phyloP scores from a whole-genome alignment of 2,329 filamentous ascomycete genomes.

The Pestalotiopsis sp. region DNA sequence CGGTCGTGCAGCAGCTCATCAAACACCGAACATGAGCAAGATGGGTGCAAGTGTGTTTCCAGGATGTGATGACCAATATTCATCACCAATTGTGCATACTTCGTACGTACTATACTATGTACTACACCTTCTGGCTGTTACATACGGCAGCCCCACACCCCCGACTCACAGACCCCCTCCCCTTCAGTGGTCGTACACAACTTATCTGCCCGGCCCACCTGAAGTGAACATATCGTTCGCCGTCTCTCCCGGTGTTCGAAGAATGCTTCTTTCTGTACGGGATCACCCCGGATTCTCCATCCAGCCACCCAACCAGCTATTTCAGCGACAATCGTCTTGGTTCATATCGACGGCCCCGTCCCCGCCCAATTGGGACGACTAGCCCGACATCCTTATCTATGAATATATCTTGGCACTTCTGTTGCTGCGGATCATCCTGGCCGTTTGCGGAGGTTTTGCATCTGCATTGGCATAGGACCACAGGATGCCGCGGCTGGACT shows the following conservation, averaged over 20 bases:
- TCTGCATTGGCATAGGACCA: background rate
- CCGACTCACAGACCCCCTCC: background rate
- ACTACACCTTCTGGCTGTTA: background rate
- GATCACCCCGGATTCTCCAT: background rate
- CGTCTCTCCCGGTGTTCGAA: background rate
- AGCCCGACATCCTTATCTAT: slow-evolving; percentile 4
- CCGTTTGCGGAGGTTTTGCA: background rate
- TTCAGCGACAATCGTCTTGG: background rate
- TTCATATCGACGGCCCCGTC: background rate
- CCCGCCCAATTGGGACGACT: background rate
- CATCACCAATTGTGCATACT: background rate
- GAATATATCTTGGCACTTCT: background rate
- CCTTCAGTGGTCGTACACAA: background rate
- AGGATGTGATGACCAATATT: background rate
- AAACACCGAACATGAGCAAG: slow-evolving; percentile 4
- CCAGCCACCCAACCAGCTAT: background rate
- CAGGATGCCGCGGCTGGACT: background rate
- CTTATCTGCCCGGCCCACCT: background rate
- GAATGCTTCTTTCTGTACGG: background rate
- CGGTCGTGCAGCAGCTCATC: background rate
- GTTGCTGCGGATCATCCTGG: background rate
- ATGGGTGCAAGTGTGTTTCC: background rate
- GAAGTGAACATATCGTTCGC: background rate
- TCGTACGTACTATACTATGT: background rate
- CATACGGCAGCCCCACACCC: background rate